Conservation (phyloP, 2,329 filamentous ascomycete genomes). For the Aspergillus pseudoglaucus region DNA sequence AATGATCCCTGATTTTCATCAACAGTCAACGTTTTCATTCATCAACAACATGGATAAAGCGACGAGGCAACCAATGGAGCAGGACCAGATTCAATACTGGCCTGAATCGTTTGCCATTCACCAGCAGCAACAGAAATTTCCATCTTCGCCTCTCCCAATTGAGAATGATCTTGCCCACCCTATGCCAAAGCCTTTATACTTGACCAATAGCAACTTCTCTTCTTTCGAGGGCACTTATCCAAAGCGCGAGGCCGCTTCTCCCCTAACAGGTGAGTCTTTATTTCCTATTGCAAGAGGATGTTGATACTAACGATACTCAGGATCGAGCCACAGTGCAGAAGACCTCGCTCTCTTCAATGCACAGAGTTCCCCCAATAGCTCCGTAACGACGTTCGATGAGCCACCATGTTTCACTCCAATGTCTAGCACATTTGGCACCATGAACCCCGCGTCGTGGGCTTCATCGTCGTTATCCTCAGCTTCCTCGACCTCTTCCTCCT, state of each 20-base stretch:
- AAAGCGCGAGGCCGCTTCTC: no score
- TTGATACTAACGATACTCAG: background rate
- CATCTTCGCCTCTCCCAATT: background rate
- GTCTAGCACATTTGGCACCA: background rate
- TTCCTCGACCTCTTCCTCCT: background rate
- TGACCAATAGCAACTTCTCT: background rate
- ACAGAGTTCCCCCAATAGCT: background rate
- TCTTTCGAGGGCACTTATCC: background rate
- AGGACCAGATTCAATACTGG: background rate
- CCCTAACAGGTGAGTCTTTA: no score
- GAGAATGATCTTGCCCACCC: background rate
- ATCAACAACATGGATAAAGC: constrained; percentile 14
- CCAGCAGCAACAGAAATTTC: background rate
- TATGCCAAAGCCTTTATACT: background rate
- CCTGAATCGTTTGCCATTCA: background rate
- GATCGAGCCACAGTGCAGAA: background rate
- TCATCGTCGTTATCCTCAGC: background rate
- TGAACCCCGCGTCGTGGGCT: background rate
- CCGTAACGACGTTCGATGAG: background rate
- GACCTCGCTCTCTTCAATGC: background rate
- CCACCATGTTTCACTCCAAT: background rate
- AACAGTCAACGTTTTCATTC: background rate
- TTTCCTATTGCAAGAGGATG: no score
- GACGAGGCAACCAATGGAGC: background rate
- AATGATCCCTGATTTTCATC: no score